Percentiles rank a stretch among this genome's conserved stretches.
These are phyloP conservation scores for Centella asiatica DNA, from an alignment of 129 eudicot genomes.

Conservation along the genomic window DNA sequence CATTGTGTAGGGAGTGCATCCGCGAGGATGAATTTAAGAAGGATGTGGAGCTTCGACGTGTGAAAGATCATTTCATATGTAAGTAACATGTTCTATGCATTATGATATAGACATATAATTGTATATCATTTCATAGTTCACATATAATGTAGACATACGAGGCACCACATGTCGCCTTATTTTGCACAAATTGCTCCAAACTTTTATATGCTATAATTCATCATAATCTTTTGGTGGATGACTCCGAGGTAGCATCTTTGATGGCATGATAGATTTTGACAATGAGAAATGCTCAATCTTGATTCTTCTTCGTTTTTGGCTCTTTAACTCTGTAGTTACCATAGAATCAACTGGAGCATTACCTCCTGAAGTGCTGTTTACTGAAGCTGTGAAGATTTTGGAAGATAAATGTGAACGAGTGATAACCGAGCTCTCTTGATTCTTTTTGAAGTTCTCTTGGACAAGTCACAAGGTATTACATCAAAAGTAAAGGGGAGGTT, in stretches of 20 bases:
- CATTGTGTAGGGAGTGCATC: conserved; percentile 83
- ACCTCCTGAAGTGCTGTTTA: conserved; percentile 75
- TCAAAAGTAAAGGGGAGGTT: background rate
- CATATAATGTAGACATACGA: no score
- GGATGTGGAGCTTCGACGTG: conserved; percentile 61
- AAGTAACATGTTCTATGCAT: conserved; percentile 25
- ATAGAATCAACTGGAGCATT: conserved; percentile 86
- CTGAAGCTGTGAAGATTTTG: conserved; percentile 85
- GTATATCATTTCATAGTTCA: no score
- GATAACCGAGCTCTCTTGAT: conserved; percentile 77
- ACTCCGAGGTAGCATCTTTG: background rate
- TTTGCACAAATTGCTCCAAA: background rate
- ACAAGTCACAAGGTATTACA: background rate
- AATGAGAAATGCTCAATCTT: background rate
- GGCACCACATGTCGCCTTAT: no score
- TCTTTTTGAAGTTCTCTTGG: background rate
- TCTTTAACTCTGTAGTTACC: conserved; percentile 36
- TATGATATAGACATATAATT: background rate
- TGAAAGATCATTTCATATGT: conserved; percentile 88
- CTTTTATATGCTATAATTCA: background rate
- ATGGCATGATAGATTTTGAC: background rate
- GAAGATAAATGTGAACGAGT: conserved; percentile 81
- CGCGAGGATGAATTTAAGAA: conserved; percentile 71
- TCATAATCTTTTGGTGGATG: background rate
- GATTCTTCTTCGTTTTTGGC: background rate